Conservation (phyloP, 176 grass and related monocot species). For the Phoenix dactylifera region DNA sequence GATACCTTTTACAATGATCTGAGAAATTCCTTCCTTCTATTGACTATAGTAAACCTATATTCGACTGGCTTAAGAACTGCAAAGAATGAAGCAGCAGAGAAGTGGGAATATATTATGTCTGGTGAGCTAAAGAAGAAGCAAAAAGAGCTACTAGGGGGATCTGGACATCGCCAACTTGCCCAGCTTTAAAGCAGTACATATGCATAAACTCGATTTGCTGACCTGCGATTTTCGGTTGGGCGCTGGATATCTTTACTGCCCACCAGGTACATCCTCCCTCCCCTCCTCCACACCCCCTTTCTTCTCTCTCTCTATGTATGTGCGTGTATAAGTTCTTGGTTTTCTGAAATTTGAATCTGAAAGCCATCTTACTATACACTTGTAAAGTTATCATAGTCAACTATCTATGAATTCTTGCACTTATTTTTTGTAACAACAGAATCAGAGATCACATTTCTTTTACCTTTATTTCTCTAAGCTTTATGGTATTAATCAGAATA, state of each 20-base stretch:
- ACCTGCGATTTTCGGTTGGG: slow-evolving; percentile 65
- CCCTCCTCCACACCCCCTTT: neutral
- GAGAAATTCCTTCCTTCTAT: slow-evolving; percentile 39
- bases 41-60: slow-evolving; percentile 80
- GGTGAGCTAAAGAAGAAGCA: slow-evolving; percentile 64
- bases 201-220: slow-evolving; percentile 70
- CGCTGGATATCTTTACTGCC: slow-evolving; percentile 73
- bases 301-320: too few species aligned
- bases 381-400: too few species aligned
- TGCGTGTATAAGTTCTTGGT: too few species aligned
- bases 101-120: slow-evolving; percentile 72
- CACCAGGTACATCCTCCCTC: slow-evolving; percentile 53
- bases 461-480: too few species aligned
- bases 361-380: too few species aligned
- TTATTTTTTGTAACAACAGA: too few species aligned
- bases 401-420: too few species aligned
- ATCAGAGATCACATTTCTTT: too few species aligned
- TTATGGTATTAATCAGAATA: too few species aligned
- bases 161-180: slow-evolving; percentile 50
- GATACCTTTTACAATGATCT: slow-evolving; percentile 88
- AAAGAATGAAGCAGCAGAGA: slow-evolving; percentile 58
- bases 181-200: slow-evolving; percentile 50
- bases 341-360: too few species aligned
- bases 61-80: slow-evolving; percentile 77
- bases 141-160: slow-evolving; percentile 62